These are phyloP conservation scores for Tetracladium maxilliforme DNA, from an alignment of 2,329 filamentous ascomycete genomes.

Conservation along the genomic window DNA sequence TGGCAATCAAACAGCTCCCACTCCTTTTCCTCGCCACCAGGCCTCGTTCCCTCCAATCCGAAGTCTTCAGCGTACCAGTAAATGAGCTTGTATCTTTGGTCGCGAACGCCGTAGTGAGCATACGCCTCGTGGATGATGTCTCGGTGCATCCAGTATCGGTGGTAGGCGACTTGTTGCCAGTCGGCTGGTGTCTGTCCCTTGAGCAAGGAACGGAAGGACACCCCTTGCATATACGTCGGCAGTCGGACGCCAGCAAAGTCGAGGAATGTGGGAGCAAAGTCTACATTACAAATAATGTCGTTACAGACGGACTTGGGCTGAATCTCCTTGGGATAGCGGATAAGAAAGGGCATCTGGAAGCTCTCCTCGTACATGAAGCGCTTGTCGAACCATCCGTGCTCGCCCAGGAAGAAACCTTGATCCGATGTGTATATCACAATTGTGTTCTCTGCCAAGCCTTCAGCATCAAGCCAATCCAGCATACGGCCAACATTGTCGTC, in stretches of 20 bases:
- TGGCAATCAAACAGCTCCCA: conserved; percentile 39
- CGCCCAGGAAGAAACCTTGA: conserved; percentile 39
- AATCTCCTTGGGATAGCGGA: conserved; percentile 28
- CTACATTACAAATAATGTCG: conserved; percentile 37
- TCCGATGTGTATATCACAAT: conserved; percentile 38
- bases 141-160: conserved; percentile 40
- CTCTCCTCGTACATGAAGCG: conserved; percentile 42
- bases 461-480: conserved; percentile 26
- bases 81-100: conserved; percentile 37
- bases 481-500: conserved; percentile 36
- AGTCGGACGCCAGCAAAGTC: conserved; percentile 23
- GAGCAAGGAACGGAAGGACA: conserved; percentile 23
- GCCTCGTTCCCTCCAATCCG: conserved; percentile 25
- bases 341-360: conserved; percentile 39
- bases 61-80: conserved; percentile 39
- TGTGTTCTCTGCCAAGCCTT: conserved; percentile 26
- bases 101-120: conserved; percentile 34
- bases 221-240: conserved; percentile 36
- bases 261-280: conserved; percentile 34
- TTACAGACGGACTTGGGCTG: conserved; percentile 20
- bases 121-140: conserved; percentile 32
- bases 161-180: conserved; percentile 37
- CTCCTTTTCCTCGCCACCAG: conserved; percentile 25
- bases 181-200: conserved; percentile 19
- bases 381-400: conserved; percentile 43